A percentile compares a stretch with the other conserved stretches of the same genome.
Evolutionary conservation across 129 eudicot species (phyloP).

Genomic region (Pittosporum tobira): DNA sequence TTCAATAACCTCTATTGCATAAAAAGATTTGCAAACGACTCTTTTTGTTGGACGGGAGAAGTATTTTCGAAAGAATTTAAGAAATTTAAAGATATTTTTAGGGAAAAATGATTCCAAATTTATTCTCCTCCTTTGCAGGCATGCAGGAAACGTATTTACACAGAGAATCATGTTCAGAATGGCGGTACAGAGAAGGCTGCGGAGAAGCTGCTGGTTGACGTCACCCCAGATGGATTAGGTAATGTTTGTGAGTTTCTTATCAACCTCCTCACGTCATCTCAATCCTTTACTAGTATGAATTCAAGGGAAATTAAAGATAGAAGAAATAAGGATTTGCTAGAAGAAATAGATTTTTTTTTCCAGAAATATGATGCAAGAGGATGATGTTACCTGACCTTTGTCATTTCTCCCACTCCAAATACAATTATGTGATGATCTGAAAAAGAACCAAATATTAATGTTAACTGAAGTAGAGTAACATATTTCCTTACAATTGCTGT

Average conservation of each 20-base stretch:
- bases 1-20: too few species aligned
- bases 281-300: conserved; percentile 16
- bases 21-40: neutral
- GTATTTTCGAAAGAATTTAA: neutral
- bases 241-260: conserved; percentile 49
- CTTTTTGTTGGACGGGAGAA: neutral
- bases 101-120: neutral
- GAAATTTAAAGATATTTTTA: neutral
- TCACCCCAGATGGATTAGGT: conserved; percentile 28
- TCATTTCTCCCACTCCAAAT: too few species aligned
- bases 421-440: too few species aligned
- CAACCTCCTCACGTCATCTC: conserved; percentile 39
- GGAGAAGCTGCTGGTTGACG: conserved; percentile 21
- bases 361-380: conserved; percentile 42
- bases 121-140: conserved; percentile 33
- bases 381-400: too few species aligned
- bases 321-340: conserved; percentile 30
- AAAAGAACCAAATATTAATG: too few species aligned
- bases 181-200: conserved; percentile 19
- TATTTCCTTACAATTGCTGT: too few species aligned
- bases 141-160: conserved; percentile 48
- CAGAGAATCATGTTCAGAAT: conserved; percentile 30
- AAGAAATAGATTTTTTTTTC: conserved; percentile 70
- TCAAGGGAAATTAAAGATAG: conserved; percentile 2
- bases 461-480: too few species aligned